These are phyloP conservation scores for Talaromyces adpressus DNA, from an alignment of 495 filamentous ascomycete genomes.

Conservation along the genomic window DNA sequence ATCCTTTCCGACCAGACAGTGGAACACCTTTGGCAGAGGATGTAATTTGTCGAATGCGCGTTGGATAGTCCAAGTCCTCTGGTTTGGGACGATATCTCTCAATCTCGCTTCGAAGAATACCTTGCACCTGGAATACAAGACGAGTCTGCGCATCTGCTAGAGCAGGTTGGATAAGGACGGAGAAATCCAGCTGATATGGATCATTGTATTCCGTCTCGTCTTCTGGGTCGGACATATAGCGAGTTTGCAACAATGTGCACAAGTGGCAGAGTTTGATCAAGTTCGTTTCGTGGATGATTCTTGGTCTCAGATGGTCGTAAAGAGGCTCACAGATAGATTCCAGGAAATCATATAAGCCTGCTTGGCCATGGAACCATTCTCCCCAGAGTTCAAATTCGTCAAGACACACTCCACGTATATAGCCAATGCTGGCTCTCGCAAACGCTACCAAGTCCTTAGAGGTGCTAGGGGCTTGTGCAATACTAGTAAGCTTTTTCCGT, in stretches of 20 bases:
- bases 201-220: constrained; percentile 56
- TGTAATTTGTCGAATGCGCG: constrained; percentile 38
- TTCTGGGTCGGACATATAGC: constrained; percentile 67
- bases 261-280: constrained; percentile 74
- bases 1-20: constrained; percentile 39
- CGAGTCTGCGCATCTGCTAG: constrained; percentile 69
- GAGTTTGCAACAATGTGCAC: constrained; percentile 73
- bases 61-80: constrained; percentile 62
- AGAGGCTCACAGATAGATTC: constrained; percentile 68
- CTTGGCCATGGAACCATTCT: constrained; percentile 68
- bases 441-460: constrained; percentile 63
- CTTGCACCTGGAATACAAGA: constrained; percentile 64
- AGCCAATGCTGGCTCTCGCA: constrained; percentile 62
- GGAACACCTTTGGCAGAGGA: constrained; percentile 42
- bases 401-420: constrained; percentile 61
- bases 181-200: constrained; percentile 57
- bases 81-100: constrained; percentile 62
- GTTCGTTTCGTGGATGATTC: constrained; percentile 64
- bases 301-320: constrained; percentile 64
- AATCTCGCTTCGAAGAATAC: constrained; percentile 61
- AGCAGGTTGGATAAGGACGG: constrained; percentile 56
- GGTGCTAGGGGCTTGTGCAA: constrained; percentile 57
- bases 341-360: constrained; percentile 62
- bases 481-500: constrained; percentile 56
- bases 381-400: constrained; percentile 71